Conservation (phyloP, 345 rosid genomes). For the Euphorbia tirucalli region DNA sequence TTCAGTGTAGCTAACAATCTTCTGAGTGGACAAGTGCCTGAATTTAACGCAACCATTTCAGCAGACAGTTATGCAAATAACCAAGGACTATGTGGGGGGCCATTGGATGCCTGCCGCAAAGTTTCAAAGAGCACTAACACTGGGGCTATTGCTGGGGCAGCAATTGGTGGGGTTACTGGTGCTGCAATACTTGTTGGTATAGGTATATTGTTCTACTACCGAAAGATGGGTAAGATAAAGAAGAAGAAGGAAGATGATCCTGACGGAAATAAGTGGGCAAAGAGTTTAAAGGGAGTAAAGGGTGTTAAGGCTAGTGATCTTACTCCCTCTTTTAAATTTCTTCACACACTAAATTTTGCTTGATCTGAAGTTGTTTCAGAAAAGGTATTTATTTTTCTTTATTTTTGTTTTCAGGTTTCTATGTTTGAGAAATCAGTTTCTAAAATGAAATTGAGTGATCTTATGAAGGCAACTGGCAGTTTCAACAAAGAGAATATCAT, state of each 20-base stretch:
- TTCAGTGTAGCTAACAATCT: conserved; percentile 61
- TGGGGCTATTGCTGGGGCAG: conserved; percentile 59
- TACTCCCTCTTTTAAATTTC: conserved; percentile 10
- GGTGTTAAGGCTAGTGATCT: conserved; percentile 58
- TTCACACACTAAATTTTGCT: conserved; percentile 3
- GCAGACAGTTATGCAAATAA: conserved; percentile 44
- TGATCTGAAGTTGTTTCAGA: background rate
- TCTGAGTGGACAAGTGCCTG: conserved; percentile 60
- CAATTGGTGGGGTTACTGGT: conserved; percentile 58
- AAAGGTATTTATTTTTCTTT: background rate
- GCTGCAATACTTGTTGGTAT: conserved; percentile 59
- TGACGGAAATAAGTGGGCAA: conserved; percentile 88
- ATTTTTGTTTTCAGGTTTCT: conserved; percentile 59
- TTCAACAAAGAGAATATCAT: conserved; percentile 79
- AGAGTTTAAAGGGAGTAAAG: conserved; percentile 61
- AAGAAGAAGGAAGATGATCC: conserved; percentile 85
- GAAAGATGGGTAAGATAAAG: conserved; percentile 40
- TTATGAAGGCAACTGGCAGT: conserved; percentile 77
- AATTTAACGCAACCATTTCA: background rate
- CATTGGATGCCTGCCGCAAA: conserved; percentile 41
- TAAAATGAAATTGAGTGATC: conserved; percentile 78
- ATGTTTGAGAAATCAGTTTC: conserved; percentile 76
- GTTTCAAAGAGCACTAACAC: conserved; percentile 26
- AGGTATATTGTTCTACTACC: conserved; percentile 50
- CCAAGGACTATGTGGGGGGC: conserved; percentile 57